These are phyloP conservation scores for Porogramme epimiltina DNA, from an alignment of 1,284 basidiomycete species.

Conservation along the genomic window DNA sequence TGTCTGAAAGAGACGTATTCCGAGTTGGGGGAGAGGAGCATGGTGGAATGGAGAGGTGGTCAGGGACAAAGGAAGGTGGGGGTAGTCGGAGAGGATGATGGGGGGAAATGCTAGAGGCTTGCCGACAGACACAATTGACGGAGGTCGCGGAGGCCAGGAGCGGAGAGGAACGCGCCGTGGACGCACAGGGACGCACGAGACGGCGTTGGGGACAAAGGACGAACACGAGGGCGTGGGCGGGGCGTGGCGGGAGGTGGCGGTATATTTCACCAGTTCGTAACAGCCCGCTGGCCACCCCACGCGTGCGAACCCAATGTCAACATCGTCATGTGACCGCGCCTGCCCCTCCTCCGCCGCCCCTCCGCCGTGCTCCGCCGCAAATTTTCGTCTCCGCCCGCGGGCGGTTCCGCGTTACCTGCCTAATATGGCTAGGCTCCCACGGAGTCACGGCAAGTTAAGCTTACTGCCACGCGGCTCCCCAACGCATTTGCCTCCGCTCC, in stretches of 20 bases:
- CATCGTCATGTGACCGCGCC: slow-evolving; percentile 24
- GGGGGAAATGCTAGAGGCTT: neutral
- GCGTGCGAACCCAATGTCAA: slow-evolving; percentile 20
- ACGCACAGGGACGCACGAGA: slow-evolving; percentile 2
- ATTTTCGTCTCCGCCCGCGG: neutral
- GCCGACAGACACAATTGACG: neutral
- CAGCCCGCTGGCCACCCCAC: neutral
- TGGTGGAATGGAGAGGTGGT: slow-evolving; percentile 27
- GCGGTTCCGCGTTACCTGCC: neutral
- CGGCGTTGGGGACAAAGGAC: neutral
- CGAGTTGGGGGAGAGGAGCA: slow-evolving; percentile 38
- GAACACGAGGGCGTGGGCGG: neutral
- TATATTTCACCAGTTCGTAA: neutral
- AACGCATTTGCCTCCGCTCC: neutral
- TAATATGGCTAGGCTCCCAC: neutral
- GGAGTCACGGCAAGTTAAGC: neutral
- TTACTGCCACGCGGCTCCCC: slow-evolving; percentile 1
- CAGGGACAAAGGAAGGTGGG: slow-evolving; percentile 33
- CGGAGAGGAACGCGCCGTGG: slow-evolving; percentile 6
- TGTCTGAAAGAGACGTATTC: slow-evolving; percentile 38
- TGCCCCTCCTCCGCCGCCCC: neutral
- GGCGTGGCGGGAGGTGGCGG: neutral
- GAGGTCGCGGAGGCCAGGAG: slow-evolving; percentile 2
- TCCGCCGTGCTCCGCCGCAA: neutral
- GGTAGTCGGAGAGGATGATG: slow-evolving; percentile 7